Percentiles rank a stretch among this genome's conserved stretches.
phyloP scores from a whole-genome alignment of 768 basidiomycete species.

The Xerocomellus intermedius region DNA sequence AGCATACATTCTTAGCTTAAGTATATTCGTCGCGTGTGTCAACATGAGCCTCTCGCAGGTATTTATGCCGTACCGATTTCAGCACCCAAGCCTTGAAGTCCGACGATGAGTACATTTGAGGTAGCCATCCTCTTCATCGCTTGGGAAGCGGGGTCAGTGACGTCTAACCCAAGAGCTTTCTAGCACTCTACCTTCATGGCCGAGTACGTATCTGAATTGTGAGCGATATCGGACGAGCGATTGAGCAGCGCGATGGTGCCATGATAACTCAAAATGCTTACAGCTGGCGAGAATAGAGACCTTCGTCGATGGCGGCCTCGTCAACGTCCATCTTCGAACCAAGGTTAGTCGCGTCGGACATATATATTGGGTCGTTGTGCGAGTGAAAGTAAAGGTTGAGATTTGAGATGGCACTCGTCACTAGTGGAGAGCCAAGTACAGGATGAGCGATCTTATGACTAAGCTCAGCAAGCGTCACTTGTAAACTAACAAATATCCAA shows the following conservation, averaged over 20 bases:
- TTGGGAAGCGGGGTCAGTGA: slow-evolving; percentile 36
- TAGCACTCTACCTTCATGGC: slow-evolving; percentile 76
- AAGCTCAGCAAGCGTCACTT: slow-evolving; percentile 8
- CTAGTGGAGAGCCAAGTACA: background rate
- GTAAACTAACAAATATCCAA: background rate
- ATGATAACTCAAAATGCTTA: slow-evolving; percentile 42
- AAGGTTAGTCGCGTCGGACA: slow-evolving; percentile 38
- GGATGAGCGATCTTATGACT: slow-evolving; percentile 15
- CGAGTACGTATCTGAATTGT: slow-evolving; percentile 78
- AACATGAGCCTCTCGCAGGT: slow-evolving; percentile 6
- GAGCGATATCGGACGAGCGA: slow-evolving; percentile 18
- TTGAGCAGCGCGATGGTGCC: slow-evolving; percentile 14
- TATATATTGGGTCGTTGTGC: slow-evolving; percentile 16
- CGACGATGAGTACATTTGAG: slow-evolving; percentile 93
- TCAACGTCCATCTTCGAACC: slow-evolving; percentile 77
- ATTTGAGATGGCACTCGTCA: background rate
- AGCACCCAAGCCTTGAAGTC: slow-evolving; percentile 87
- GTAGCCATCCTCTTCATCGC: slow-evolving; percentile 99
- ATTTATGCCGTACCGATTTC: slow-evolving; percentile 72
- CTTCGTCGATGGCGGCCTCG: slow-evolving; percentile 88
- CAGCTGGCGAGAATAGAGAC: slow-evolving; percentile 91
- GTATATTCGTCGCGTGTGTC: slow-evolving; percentile 11
- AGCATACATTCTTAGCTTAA: slow-evolving; percentile 84
- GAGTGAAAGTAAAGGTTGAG: slow-evolving; percentile 7
- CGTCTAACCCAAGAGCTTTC: background rate